Evolutionary conservation across 768 basidiomycete genomes (phyloP).

Genomic region (Boletus tomentosulus): DNA sequence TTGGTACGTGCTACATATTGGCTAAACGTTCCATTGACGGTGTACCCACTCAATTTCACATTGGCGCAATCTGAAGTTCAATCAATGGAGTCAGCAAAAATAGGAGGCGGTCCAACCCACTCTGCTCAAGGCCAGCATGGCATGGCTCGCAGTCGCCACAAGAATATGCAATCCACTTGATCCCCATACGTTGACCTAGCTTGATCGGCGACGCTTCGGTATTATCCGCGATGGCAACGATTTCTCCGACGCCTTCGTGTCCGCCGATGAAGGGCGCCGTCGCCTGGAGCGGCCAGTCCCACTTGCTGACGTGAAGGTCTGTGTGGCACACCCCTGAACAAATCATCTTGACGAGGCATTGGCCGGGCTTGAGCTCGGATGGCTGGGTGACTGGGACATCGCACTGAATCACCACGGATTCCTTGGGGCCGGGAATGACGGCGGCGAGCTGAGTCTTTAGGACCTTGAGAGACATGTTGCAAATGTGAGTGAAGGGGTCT

Average conservation of each 20-base stretch:
- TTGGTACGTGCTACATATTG: constrained; percentile 51
- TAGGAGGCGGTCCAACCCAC: constrained; percentile 32
- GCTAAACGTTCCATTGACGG: constrained; percentile 72
- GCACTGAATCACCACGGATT: constrained; percentile 29
- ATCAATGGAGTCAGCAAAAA: background rate
- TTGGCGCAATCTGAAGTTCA: constrained; percentile 49
- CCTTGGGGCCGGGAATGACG: constrained; percentile 31
- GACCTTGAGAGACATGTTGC: background rate
- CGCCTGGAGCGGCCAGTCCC: constrained; percentile 78
- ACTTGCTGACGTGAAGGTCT: constrained; percentile 69
- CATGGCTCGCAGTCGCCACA: constrained; percentile 78
- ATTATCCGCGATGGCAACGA: constrained; percentile 75
- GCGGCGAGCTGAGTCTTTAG: constrained; percentile 43
- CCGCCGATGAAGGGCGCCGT: constrained; percentile 71
- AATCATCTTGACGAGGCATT: constrained; percentile 72
- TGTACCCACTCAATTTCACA: constrained; percentile 64
- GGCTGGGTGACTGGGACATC: constrained; percentile 57
- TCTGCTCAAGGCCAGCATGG: constrained; percentile 70
- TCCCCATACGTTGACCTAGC: constrained; percentile 75
- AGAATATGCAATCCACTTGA: constrained; percentile 76
- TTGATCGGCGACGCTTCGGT: constrained; percentile 59
- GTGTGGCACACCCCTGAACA: constrained; percentile 87
- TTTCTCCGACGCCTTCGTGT: constrained; percentile 77
- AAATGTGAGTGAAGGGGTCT: no score
- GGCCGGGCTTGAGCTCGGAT: constrained; percentile 56